Conservation (phyloP, 768 basidiomycete species). For the Tulasnella sp. region DNA sequence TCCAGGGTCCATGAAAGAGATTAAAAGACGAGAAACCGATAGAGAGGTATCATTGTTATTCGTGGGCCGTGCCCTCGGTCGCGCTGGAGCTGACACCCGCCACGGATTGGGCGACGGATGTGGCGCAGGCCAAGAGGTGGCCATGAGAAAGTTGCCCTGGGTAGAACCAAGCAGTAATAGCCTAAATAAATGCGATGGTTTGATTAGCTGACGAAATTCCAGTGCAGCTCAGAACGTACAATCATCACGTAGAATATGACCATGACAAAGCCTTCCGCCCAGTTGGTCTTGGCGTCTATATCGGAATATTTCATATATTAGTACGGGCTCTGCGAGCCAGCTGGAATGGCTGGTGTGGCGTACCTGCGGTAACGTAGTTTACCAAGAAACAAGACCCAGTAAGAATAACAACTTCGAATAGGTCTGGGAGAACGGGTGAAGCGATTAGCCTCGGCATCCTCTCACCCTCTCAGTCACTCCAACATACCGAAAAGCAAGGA, state of each 20-base stretch:
- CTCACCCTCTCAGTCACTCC: not conserved
- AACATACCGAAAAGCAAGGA: constrained; percentile 61
- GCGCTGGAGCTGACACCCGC: not conserved
- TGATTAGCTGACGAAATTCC: not conserved
- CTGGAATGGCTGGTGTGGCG: not conserved
- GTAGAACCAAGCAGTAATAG: constrained; percentile 14
- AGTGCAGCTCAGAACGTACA: not conserved
- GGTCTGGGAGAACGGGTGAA: not conserved
- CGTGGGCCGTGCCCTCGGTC: not conserved
- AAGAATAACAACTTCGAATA: constrained; percentile 12
- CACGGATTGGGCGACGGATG: not conserved
- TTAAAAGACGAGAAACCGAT: not conserved
- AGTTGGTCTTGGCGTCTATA: constrained; percentile 17
- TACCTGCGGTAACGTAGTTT: constrained; percentile 19
- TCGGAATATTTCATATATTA: not conserved
- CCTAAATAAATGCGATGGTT: not conserved
- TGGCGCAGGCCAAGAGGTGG: not conserved
- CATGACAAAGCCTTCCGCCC: constrained; percentile 21
- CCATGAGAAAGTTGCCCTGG: constrained; percentile 9
- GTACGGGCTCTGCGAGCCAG: not conserved
- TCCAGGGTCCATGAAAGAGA: not conserved
- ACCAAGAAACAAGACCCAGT: constrained; percentile 25
- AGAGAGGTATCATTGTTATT: not conserved
- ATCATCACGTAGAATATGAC: constrained; percentile 23
- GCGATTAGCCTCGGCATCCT: not conserved